phyloP scores from a whole-genome alignment of 1,139 yeast genomes.

The Nakaseomyces nivariensis region DNA sequence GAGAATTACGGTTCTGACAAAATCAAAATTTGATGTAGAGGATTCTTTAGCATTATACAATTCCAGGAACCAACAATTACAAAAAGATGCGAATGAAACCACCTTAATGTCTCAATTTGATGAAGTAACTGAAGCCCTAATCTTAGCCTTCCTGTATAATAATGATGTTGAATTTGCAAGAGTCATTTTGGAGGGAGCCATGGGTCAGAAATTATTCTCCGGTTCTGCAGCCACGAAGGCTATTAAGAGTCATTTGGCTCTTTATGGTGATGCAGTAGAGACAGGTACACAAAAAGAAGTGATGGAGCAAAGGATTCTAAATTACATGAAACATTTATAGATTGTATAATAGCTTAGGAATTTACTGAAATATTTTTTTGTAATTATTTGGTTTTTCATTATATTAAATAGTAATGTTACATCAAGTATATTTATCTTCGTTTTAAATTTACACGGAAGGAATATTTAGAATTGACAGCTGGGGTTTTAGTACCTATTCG shows the following conservation, averaged over 20 bases:
- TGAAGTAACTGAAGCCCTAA: conserved; percentile 42
- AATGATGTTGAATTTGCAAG: conserved; percentile 56
- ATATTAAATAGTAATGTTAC: too few species aligned
- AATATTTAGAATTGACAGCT: background rate
- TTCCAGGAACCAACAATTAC: conserved; percentile 33
- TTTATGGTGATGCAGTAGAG: conserved; percentile 46
- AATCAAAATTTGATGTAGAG: conserved; percentile 38
- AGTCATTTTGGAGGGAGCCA: conserved; percentile 48
- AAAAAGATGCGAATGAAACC: conserved; percentile 26
- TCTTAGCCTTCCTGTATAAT: conserved; percentile 39
- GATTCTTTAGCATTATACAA: conserved; percentile 44
- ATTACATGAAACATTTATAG: conserved; percentile 6
- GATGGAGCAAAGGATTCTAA: conserved; percentile 13
- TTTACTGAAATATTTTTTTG: too few species aligned
- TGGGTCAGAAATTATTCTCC: conserved; percentile 34
- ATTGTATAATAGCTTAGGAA: background rate
- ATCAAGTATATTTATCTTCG: background rate
- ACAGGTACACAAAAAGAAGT: conserved; percentile 9
- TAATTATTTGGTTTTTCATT: too few species aligned
- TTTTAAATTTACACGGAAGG: background rate
- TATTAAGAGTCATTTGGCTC: conserved; percentile 40
- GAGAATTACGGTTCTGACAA: conserved; percentile 40
- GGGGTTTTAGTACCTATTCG: background rate
- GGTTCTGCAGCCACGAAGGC: conserved; percentile 37
- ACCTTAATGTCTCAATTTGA: conserved; percentile 39